Evolutionary conservation across 306 rosid species (phyloP).

Genomic region (Leucaena leucocephala): DNA sequence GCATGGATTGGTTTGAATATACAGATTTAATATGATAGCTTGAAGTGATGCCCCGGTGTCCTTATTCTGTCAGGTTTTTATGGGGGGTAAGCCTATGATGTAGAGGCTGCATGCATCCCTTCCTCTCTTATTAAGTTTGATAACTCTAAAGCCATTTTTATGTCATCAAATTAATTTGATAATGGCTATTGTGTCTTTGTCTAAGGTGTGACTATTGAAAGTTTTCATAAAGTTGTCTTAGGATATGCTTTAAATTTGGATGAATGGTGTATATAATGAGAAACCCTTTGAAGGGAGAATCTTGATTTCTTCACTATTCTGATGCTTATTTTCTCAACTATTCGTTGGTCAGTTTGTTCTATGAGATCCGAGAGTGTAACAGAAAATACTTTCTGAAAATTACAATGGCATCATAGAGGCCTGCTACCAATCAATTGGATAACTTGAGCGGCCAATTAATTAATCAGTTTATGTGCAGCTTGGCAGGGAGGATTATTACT

Average conservation of each 20-base stretch:
- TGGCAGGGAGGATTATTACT: slow-evolving; percentile 5
- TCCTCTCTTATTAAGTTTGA: slow-evolving; percentile 22
- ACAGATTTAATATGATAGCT: slow-evolving; percentile 14
- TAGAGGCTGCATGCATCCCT: neutral
- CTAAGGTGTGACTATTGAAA: slow-evolving; percentile 1
- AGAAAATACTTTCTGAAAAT: neutral
- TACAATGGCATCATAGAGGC: neutral
- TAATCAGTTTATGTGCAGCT: neutral
- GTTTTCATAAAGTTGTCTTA: neutral
- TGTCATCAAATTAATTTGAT: neutral
- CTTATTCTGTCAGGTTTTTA: neutral
- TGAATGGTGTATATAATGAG: slow-evolving; percentile 14
- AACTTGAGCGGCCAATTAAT: slow-evolving; percentile 6
- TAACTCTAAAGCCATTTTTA: neutral
- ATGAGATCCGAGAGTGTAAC: neutral
- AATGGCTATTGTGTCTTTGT: neutral
- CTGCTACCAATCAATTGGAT: slow-evolving; percentile 24
- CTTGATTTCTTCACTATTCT: neutral
- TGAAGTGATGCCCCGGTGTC: slow-evolving; percentile 7
- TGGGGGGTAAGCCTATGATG: neutral
- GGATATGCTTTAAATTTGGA: slow-evolving; percentile 6
- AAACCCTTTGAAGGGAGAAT: neutral
- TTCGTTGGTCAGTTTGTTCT: slow-evolving; percentile 13
- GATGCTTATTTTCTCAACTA: neutral
- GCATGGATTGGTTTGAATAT: neutral